Conservation (phyloP, 176 grass and related monocot genomes). For the Oryza meyeriana region DNA sequence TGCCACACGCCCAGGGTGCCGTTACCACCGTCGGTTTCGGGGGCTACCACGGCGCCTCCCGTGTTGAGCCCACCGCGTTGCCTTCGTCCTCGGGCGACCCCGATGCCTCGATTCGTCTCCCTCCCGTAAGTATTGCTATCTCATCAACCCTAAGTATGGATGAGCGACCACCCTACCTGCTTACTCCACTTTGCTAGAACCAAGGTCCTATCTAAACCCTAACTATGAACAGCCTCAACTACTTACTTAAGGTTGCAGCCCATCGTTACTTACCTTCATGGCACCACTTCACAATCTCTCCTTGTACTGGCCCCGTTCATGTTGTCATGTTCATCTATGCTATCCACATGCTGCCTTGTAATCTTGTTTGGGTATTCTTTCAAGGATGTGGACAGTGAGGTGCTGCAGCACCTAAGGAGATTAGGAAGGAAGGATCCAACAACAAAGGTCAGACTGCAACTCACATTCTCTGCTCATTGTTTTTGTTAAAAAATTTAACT, state of each 20-base stretch:
- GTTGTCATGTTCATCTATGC: neutral
- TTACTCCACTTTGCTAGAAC: neutral
- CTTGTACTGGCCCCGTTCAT: neutral
- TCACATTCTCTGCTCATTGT: neutral
- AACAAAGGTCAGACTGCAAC: slow-evolving; percentile 63
- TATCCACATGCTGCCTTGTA: neutral
- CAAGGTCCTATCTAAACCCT: neutral
- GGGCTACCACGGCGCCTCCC: slow-evolving; percentile 78
- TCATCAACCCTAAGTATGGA: neutral
- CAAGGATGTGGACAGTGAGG: slow-evolving; percentile 76
- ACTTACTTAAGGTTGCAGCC: neutral
- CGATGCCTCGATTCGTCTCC: slow-evolving; percentile 24
- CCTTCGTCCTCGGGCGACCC: slow-evolving; percentile 45
- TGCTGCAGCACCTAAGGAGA: slow-evolving; percentile 84
- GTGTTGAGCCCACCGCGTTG: slow-evolving; percentile 51
- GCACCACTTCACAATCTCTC: neutral
- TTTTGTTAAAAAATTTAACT: neutral
- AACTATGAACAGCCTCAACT: neutral
- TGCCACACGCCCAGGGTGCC: slow-evolving; percentile 45
- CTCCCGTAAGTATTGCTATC: slow-evolving; percentile 31
- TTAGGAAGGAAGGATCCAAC: slow-evolving; percentile 90
- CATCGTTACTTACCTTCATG: neutral
- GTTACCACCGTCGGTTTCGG: slow-evolving; percentile 69
- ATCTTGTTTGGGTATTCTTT: slow-evolving; percentile 6
- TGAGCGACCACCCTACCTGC: neutral